Evolutionary conservation across 2,329 filamentous ascomycete genomes (phyloP), one percentile per base, ranked within the genome.

Genomic region (Hypoxylon sp.): DNA sequence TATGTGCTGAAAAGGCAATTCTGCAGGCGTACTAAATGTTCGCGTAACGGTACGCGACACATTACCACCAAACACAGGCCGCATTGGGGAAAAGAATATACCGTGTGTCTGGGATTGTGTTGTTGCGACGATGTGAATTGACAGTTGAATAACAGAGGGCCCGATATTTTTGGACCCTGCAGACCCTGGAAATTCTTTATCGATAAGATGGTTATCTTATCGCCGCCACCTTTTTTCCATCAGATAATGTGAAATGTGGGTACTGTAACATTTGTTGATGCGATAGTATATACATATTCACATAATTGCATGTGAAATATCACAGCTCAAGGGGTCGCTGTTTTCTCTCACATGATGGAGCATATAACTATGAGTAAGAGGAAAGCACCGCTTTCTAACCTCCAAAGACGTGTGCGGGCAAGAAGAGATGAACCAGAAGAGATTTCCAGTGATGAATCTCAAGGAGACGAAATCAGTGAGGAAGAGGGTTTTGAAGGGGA

Each of bases 401-500:
- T 83, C 1, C 79, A 81, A 64, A 77, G 82, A 60, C 78, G 82
- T 43, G 83, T 85, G 1, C 80, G 81, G 34, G 77, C 80, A 1
- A 76, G 82, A 50, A 80, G 74, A 29, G 80, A 84, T 27, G 82
- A 84, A 25, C 67, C 71, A 5, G 79, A 81, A 11, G 75, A 78
- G 23, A 66, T 73, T 23, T 71, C 75, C 25, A 76, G 69, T 56
- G 78, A 79, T 23, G 75, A 77, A 11, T 74, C 76, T 12, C 74
- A 68, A 62, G 79, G 76, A 19, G 75, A 77, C 9, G 73, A 67
- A 34, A 73, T 74, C 7, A 72, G 69, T 1, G 73, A 78, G 16
- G 75, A 78, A 21, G 74, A 77, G 23, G 74, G 74, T 61, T 77
- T 75, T 27, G 77, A 75, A 2, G 77, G 77, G 21, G 59, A 69